Evolutionary conservation across 2,329 filamentous ascomycete species (phyloP).

Genomic region (Colletotrichum sojae): DNA sequence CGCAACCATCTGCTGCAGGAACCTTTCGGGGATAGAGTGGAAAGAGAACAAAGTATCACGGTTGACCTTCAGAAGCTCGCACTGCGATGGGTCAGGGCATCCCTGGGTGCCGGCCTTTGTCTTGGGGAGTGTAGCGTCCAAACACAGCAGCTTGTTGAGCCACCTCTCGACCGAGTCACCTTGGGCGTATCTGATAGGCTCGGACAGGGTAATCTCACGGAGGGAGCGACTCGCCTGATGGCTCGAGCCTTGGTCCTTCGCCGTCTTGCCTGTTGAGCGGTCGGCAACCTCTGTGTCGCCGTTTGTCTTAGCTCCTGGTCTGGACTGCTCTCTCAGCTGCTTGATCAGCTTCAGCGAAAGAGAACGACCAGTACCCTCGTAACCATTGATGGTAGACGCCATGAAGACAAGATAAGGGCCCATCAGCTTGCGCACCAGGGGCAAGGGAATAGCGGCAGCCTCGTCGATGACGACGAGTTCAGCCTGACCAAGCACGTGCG

Average conservation of each 20-base stretch:
- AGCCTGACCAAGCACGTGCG: slow-evolving; percentile 94
- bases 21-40: slow-evolving; percentile 96
- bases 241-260: slow-evolving; percentile 73
- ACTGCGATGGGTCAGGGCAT: slow-evolving; percentile 91
- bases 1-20: slow-evolving; percentile 98
- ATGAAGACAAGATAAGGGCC: slow-evolving; percentile 98
- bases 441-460: slow-evolving; percentile 94
- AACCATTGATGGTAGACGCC: slow-evolving; percentile 99
- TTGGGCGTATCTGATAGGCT: slow-evolving; percentile 94
- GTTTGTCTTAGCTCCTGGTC: slow-evolving; percentile 69
- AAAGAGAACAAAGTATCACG: slow-evolving; percentile 98
- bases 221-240: slow-evolving; percentile 81
- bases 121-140: slow-evolving; percentile 91
- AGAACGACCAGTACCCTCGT: slow-evolving; percentile 96
- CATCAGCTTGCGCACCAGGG: slow-evolving; percentile 93
- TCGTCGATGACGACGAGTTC: slow-evolving; percentile 98
- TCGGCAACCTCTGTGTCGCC: slow-evolving; percentile 80
- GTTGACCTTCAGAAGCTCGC: slow-evolving; percentile 94
- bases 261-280: slow-evolving; percentile 80
- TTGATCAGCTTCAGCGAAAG: slow-evolving; percentile 97
- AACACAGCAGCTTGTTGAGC: slow-evolving; percentile 93
- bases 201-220: slow-evolving; percentile 91
- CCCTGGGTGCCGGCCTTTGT: slow-evolving; percentile 80
- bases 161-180: slow-evolving; percentile 95
- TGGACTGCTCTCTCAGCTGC: slow-evolving; percentile 93